Conservation (phyloP, 2,329 filamentous ascomycete genomes). For the Exophiala calicioides region DNA sequence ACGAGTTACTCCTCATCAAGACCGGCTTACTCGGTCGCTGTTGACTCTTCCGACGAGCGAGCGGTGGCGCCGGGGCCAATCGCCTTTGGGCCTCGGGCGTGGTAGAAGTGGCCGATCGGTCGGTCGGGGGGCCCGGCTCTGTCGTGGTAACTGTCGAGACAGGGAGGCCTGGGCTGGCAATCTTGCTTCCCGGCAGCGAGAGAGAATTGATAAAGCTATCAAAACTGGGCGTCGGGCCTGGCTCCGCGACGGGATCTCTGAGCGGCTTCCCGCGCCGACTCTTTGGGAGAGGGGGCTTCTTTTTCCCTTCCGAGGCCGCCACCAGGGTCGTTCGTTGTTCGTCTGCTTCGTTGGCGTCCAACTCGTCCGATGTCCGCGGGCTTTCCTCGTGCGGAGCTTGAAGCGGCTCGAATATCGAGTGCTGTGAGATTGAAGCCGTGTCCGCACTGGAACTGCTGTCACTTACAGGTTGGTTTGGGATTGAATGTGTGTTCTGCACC, state of each 20-base stretch:
- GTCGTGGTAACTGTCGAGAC: constrained; percentile 30
- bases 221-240: constrained; percentile 18
- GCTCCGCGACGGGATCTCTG: constrained; percentile 38
- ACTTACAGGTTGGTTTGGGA: constrained; percentile 33
- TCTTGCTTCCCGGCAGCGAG: constrained; percentile 7
- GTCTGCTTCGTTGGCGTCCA: constrained; percentile 56
- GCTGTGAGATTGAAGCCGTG: constrained; percentile 59
- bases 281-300: constrained; percentile 71
- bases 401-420: constrained; percentile 59
- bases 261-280: constrained; percentile 78
- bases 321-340: constrained; percentile 43
- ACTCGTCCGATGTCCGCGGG: constrained; percentile 61
- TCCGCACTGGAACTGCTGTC: constrained; percentile 58
- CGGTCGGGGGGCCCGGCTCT: constrained; percentile 26
- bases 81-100: constrained; percentile 24
- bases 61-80: constrained; percentile 51
- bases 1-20: constrained; percentile 36
- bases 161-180: constrained; percentile 9
- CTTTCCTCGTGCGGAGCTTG: constrained; percentile 51
- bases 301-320: constrained; percentile 52
- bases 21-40: constrained; percentile 41
- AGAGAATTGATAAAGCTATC: constrained; percentile 27
- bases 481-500: constrained; percentile 25
- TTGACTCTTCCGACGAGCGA: constrained; percentile 50
- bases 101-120: constrained; percentile 1